Base-by-base conservation (phyloP, 148 eudicot species). In the Vaccinium corymbosum region DNA sequence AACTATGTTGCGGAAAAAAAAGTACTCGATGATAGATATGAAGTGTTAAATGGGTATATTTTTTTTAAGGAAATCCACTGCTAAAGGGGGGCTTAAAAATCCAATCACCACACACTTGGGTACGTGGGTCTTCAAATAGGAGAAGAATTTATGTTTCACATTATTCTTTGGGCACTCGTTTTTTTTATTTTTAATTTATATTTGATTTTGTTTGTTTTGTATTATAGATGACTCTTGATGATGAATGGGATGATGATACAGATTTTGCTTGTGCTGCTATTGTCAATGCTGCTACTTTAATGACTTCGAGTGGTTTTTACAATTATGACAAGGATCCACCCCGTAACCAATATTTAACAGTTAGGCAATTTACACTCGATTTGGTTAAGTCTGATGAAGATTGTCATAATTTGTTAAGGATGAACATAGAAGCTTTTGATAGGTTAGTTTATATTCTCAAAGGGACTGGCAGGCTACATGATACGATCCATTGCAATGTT, bases 351-450 rank as follows among this genome's bases (percentile, higher is more conserved):
- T 68, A 68, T 68, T 68, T 68, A 27, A 68, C 13, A n/a, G 35
- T 9, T 6, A 68, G 29, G 13, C 32, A 68, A 27, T 68, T 68
- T 68, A 68, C 73, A 22, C 35, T 0, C 7, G 73, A 68, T 68
- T 19, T 68, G 73, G 29, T 68, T 68, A 68, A 68, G 0, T 68
- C 15, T 6, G 25, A 68, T 1, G 73, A 68, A 68, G 27, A 68
- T 29, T 68, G 35, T 27, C 22, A 68, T n/a, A 68, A 68, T 68
- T 68, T 68, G 73, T 68, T 68, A 10, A 6, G 35, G 8, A 68
- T 68, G 73, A 68, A 68, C 35, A 8, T 68, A 68, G 73, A 68
- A n/a, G 35, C 73, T n/a, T 68, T 68, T 68, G 35, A 68, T 71
- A 71, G 13, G 46, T 25, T 71, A 12, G 75, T 71, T 71, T 32